These are phyloP conservation scores for Spongospora subterranea DNA, from an alignment of 208 protist species.

Conservation along the genomic window DNA sequence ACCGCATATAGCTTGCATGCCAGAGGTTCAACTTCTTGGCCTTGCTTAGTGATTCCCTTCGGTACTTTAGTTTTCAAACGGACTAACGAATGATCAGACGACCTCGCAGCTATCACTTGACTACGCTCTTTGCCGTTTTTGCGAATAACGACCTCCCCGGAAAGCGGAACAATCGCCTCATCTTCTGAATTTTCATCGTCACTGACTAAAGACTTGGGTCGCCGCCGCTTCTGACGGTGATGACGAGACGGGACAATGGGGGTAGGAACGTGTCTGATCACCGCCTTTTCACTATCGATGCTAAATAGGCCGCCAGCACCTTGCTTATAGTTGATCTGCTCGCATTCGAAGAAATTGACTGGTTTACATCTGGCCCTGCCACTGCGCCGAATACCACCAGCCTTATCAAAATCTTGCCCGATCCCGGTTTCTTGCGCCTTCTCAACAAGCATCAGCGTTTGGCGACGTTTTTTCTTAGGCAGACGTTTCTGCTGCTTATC, in stretches of 20 bases:
- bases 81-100: not conserved
- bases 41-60: not conserved
- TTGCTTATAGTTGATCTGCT: not conserved
- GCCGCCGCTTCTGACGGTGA: not conserved
- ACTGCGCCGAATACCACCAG: not conserved
- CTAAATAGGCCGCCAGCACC: not conserved
- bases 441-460: conserved; percentile 25
- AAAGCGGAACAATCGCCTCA: not conserved
- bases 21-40: not conserved
- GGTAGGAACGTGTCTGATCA: conserved; percentile 27
- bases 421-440: conserved; percentile 2
- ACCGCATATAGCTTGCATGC: not conserved
- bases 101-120: not conserved
- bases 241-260: not conserved
- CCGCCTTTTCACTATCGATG: not conserved
- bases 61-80: not conserved
- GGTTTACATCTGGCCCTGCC: not conserved
- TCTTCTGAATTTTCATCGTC: not conserved
- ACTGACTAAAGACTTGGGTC: not conserved
- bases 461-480: not conserved
- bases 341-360: not conserved
- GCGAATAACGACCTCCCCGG: not conserved
- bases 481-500: not conserved
- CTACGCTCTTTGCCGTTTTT: not conserved
- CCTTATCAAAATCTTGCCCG: not conserved